These are phyloP conservation scores for Westerdykella aurantiaca DNA, from an alignment of 2,329 filamentous ascomycete genomes.

Conservation along the genomic window DNA sequence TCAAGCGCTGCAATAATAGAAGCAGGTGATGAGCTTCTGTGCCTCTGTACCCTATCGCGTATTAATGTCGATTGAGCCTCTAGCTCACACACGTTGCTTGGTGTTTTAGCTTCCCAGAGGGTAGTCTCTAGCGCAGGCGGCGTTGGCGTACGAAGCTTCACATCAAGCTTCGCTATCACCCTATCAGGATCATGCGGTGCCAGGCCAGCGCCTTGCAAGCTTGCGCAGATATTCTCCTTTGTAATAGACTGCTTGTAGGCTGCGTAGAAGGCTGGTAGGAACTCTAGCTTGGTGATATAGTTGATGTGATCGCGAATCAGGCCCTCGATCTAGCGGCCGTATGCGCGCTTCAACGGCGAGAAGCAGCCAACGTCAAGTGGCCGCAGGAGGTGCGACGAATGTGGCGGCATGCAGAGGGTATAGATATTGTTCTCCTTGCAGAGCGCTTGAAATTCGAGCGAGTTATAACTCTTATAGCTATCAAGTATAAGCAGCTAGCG, in stretches of 20 bases:
- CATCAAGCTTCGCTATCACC: constrained; percentile 27
- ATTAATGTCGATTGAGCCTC: too few species aligned
- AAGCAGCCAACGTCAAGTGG: constrained; percentile 15
- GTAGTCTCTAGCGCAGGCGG: too few species aligned
- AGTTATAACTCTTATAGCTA: constrained; percentile 32
- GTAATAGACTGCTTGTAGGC: constrained; percentile 19
- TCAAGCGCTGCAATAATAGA: too few species aligned
- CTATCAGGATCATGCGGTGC: constrained; percentile 23
- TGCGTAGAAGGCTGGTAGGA: too few species aligned
- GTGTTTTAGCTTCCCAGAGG: too few species aligned
- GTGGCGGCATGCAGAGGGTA: too few species aligned
- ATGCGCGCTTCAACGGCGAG: constrained; percentile 16
- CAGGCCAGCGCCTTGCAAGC: constrained; percentile 26
- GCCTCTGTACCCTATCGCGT: too few species aligned
- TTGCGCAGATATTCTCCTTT: constrained; percentile 17
- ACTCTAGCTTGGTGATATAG: constrained; percentile 15
- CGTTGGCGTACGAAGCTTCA: not conserved
- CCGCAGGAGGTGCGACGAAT: constrained; percentile 11
- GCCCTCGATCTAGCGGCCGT: constrained; percentile 21
- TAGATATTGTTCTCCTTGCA: too few species aligned
- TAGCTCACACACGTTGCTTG: too few species aligned
- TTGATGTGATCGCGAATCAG: constrained; percentile 22
- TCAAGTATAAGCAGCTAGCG: constrained; percentile 37
- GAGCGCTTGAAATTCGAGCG: constrained; percentile 30
- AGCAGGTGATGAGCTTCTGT: too few species aligned